phyloP scores from a whole-genome alignment of 2,329 filamentous ascomycete species.

The Aspergillus aculeatinus region DNA sequence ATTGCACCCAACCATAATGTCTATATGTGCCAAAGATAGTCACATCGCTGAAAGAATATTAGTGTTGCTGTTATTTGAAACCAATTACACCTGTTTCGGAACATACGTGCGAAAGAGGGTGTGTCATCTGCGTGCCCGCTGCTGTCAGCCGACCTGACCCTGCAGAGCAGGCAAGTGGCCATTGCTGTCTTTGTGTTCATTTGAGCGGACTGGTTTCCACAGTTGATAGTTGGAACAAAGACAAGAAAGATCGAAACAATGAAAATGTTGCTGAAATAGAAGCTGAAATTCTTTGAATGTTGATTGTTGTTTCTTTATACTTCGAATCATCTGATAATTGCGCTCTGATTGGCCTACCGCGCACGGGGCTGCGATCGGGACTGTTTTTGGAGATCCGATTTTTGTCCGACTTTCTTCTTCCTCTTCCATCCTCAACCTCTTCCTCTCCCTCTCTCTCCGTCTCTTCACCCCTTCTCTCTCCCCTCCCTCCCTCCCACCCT shows the following conservation, averaged over 20 bases:
- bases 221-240: too few relatives aligned
- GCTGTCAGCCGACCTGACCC: neutral
- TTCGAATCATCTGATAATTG: slow-evolving; percentile 1
- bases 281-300: neutral
- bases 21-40: neutral
- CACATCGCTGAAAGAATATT: neutral
- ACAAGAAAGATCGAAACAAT: too few relatives aligned
- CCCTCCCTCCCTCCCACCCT: neutral
- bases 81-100: too few relatives aligned
- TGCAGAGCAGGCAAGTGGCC: neutral
- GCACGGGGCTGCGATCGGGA: neutral
- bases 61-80: neutral
- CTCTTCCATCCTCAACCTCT: neutral
- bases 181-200: neutral
- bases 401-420: slow-evolving; percentile 1
- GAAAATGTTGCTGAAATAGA: neutral
- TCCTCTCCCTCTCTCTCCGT: neutral
- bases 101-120: neutral
- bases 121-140: neutral
- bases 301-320: neutral
- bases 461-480: neutral
- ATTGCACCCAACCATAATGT: neutral
- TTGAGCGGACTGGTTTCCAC: too few relatives aligned
- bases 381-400: slow-evolving; percentile 3
- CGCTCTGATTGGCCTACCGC: neutral